Evolutionary conservation across 163 green algal genomes (phyloP), one percentile per base, ranked within the genome.

Genomic region (Scenedesmus sp.): DNA sequence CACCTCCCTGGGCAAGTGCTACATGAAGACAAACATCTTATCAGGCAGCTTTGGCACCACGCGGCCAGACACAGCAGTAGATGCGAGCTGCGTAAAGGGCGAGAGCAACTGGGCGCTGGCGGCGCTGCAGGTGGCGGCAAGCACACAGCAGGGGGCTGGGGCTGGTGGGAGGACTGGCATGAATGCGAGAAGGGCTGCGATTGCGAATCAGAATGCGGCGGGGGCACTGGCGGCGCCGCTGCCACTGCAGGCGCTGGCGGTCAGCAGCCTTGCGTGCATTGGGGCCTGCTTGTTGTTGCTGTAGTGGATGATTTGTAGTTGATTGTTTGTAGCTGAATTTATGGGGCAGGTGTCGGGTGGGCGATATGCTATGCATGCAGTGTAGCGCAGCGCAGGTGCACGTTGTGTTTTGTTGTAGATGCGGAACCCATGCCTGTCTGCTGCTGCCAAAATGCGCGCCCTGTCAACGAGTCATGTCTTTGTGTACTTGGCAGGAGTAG

Each of bases 1-100:
- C 12, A 91, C 90, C 1, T 83, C 59, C 0, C 67, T 88, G 4
- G 85, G 84, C 57, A 91, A 91, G 76, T 93, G 90, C 34, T 93
- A 93, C 84, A 88, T 93, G 74, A 93, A 93, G 26, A 88, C 74
- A 26, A 91, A 93, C 77, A 91, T 93, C 26, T 6, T 88, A 15
- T 84, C 73, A 4, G 90, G 90, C 7, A 88, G 34, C 46, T 93
- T 88, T 83, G 90, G 90, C 18, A 91, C 23, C 2, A 93, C 90
- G 54, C 10, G 74, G 6, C 54, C 83, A 0, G 76, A 85, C 56
- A 74, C 15, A n/a, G 26, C 26, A 16, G 84, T 89, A 5, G 90
- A 92, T 62, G 90, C 90, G 16, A 87, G 34, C 7, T 92, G 90
- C 59, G 90, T 92, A 3, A 92, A 92, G 23, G 90, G 90, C 23